A percentile compares a stretch with the other conserved stretches of the same genome.
These are phyloP conservation scores for Beauveria australis DNA, from an alignment of 2,329 filamentous ascomycete genomes.

Conservation along the genomic window DNA sequence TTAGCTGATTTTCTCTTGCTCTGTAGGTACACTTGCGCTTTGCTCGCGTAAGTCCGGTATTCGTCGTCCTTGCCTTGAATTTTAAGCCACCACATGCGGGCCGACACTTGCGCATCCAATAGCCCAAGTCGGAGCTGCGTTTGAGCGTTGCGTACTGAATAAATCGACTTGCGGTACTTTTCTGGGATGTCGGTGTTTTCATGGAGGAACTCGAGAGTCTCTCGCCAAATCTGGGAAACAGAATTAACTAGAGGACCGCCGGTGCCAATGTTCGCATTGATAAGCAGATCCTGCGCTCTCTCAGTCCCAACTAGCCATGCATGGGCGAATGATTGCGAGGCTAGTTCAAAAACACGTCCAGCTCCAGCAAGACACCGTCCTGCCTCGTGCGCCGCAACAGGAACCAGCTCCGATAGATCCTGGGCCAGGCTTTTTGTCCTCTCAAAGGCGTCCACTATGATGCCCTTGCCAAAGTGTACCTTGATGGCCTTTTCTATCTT, in stretches of 20 bases:
- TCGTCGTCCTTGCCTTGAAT: slow-evolving; percentile 41
- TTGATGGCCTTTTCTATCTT: slow-evolving; percentile 53
- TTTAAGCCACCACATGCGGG: slow-evolving; percentile 50
- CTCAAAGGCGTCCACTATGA: slow-evolving; percentile 36
- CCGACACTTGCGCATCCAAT: slow-evolving; percentile 45
- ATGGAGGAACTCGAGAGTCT: neutral
- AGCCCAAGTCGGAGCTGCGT: slow-evolving; percentile 37
- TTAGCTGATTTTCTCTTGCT: slow-evolving; percentile 27
- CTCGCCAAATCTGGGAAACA: neutral
- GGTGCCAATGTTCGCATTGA: neutral
- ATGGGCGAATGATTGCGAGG: slow-evolving; percentile 21
- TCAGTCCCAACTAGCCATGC: neutral
- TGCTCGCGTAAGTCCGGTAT: slow-evolving; percentile 36
- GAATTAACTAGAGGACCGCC: neutral
- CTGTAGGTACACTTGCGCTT: slow-evolving; percentile 36
- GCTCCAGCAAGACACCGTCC: slow-evolving; percentile 29
- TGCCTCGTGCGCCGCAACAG: slow-evolving; percentile 31
- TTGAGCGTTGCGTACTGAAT: slow-evolving; percentile 14
- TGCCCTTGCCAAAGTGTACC: slow-evolving; percentile 48
- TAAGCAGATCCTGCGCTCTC: neutral
- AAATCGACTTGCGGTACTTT: slow-evolving; percentile 15
- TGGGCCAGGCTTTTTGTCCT: slow-evolving; percentile 35
- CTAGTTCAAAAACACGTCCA: slow-evolving; percentile 22
- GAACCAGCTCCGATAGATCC: slow-evolving; percentile 31
- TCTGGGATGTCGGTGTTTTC: neutral